Conservation (phyloP, 2,329 filamentous ascomycete genomes). For the Aspergillus quadricinctus region DNA sequence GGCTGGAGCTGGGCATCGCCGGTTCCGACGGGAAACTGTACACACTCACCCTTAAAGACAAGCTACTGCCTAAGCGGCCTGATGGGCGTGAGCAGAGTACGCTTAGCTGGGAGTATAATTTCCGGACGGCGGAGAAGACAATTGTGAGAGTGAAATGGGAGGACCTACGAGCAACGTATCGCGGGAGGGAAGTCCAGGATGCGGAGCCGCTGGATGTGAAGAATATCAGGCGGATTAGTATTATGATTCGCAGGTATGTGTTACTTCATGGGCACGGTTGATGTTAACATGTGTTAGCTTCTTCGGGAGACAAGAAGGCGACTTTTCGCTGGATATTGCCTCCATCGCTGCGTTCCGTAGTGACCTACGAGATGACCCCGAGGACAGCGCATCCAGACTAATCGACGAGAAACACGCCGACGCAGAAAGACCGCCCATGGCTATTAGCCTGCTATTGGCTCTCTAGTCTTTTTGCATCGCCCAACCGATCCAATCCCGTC, state of each 20-base stretch:
- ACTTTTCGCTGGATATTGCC: slow-evolving; percentile 56
- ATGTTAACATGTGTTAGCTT: slow-evolving; percentile 50
- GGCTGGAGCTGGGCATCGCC: slow-evolving; percentile 53
- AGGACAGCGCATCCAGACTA: not conserved
- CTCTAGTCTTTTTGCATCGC: no score
- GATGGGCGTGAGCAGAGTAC: slow-evolving; percentile 67
- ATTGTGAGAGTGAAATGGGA: slow-evolving; percentile 59
- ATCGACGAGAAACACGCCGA: not conserved
- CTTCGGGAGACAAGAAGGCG: slow-evolving; percentile 68
- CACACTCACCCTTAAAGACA: slow-evolving; percentile 71
- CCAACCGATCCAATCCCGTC: no score
- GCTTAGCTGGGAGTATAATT: slow-evolving; percentile 71
- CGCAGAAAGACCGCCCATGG: not conserved
- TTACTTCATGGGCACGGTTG: not conserved
- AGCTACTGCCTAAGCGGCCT: slow-evolving; percentile 52
- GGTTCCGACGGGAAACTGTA: slow-evolving; percentile 61
- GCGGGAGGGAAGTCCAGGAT: slow-evolving; percentile 62
- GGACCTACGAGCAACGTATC: slow-evolving; percentile 66
- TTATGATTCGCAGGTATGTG: slow-evolving; percentile 76
- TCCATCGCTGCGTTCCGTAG: slow-evolving; percentile 49
- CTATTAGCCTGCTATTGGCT: not conserved
- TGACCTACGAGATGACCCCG: not conserved
- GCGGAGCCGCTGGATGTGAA: slow-evolving; percentile 55
- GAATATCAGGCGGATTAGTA: slow-evolving; percentile 61
- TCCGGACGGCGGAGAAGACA: slow-evolving; percentile 35